Base-by-base conservation (phyloP, 768 basidiomycete genomes). In the Clitopilus hobsonii region DNA sequence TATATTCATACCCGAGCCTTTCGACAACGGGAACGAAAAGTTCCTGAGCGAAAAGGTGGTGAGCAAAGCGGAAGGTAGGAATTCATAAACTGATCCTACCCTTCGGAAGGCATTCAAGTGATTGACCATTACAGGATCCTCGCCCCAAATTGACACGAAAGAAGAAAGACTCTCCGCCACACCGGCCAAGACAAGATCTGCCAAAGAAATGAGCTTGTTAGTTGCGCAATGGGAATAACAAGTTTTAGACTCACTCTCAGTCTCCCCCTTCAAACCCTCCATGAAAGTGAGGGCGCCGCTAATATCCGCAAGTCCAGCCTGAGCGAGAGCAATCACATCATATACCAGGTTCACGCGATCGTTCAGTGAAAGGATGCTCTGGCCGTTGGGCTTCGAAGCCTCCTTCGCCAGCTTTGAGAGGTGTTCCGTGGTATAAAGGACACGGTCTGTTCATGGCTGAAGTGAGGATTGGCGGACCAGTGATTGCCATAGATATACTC, bases 341-440 rank as follows among this genome's bases (percentile, higher is more conserved):
- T 87, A 81, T 22, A 96, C 83, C 25, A 99, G 76, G 16, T 95
- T 95, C 61, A 98, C 87, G 20, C 91, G 83, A 66, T 99, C 96
- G 54, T 91, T 85, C 56, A 93, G 72, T 1, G 86, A 79, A 73
- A 96, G 93, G 8, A 80, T 69, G 2, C 82, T 81, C 53, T 82
- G 70, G 11, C 72, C 63, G 23, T 60, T 24, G 3, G 54, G 52
- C 63, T 82, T 84, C 16, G 85, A 80, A 1, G 92, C 93, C 64
- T 94, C 91, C 20, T 75, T 69, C 4, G 90, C 93, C 56, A 98
- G 89, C 64, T 82, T 84, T 25, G 76, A 76, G 14, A 97, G 77
- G 48, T 91, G 80, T 59, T 91, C 88, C 22, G 89, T 82, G 6
- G 86, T 79, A 72, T 99, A 99, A 26, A 89, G 72, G 20, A 95